Evolutionary conservation across 805 yeast species (phyloP).

Genomic region (Isabelozyma gotoi): DNA sequence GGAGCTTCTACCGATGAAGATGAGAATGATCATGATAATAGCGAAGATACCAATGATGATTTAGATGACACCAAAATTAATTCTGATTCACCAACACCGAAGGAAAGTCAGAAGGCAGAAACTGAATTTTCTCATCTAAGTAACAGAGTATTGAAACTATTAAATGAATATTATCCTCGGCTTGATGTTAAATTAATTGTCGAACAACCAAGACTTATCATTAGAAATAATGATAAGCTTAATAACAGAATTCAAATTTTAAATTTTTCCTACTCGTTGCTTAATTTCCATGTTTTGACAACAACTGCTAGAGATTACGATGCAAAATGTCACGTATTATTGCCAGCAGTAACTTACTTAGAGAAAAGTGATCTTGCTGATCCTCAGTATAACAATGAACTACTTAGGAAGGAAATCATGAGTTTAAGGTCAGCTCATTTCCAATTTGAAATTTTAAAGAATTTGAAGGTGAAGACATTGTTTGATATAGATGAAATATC

Average conservation of each 20-base stretch:
- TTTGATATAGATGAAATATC: conserved; percentile 18
- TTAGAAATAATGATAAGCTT: conserved; percentile 13
- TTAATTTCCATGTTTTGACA: conserved; percentile 33
- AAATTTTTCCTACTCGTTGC: conserved; percentile 32
- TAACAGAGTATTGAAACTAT: conserved; percentile 16
- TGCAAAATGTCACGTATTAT: conserved; percentile 31
- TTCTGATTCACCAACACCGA: background rate
- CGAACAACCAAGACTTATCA: conserved; percentile 32
- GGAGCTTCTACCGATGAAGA: background rate
- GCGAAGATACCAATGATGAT: conserved; percentile 6
- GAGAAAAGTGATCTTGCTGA: conserved; percentile 18
- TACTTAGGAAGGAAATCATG: conserved; percentile 20
- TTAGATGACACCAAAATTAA: conserved; percentile 7
- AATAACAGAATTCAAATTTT: conserved; percentile 17
- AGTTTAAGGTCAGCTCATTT: conserved; percentile 16
- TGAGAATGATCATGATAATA: conserved; percentile 2
- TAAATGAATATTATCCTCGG: conserved; percentile 32
- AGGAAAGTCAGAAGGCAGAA: background rate
- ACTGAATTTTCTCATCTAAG: conserved; percentile 3
- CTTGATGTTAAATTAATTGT: conserved; percentile 26
- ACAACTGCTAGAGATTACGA: conserved; percentile 31
- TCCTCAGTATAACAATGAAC: conserved; percentile 1
- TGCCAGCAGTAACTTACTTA: conserved; percentile 29
- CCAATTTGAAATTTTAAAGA: conserved; percentile 23
- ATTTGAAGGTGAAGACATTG: conserved; percentile 22